Conservation (phyloP, 2,329 filamentous ascomycete species). For the Scleromitrula shiraiana region DNA sequence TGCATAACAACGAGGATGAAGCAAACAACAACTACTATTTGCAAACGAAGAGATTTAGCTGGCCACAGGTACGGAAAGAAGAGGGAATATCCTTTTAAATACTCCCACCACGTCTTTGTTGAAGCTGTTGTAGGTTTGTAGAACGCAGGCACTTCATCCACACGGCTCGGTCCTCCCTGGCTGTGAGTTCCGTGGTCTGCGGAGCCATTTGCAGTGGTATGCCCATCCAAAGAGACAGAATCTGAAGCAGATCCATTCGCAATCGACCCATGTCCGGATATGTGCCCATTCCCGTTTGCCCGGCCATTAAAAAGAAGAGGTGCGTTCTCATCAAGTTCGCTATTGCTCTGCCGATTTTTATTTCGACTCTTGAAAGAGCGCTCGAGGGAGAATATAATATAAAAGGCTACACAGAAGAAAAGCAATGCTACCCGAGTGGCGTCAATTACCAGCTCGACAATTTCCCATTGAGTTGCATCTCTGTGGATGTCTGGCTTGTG, state of each 20-base stretch:
- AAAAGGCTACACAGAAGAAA: conserved; percentile 44
- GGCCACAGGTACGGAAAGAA: conserved; percentile 99
- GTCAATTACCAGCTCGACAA: conserved; percentile 58
- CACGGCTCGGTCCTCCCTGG: conserved; percentile 35
- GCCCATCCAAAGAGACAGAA: conserved; percentile 23
- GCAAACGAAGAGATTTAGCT: conserved; percentile 65
- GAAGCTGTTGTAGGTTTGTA: conserved; percentile 82
- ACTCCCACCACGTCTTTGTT: conserved; percentile 92
- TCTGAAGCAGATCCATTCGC: conserved; percentile 13
- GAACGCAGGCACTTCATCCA: conserved; percentile 65
- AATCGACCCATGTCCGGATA: conserved; percentile 34
- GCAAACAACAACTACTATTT: conserved; percentile 73
- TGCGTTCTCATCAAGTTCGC: conserved; percentile 44
- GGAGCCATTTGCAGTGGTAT: conserved; percentile 13
- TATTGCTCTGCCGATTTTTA: conserved; percentile 5
- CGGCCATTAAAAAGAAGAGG: conserved; percentile 48
- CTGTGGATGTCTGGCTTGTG: conserved; percentile 34
- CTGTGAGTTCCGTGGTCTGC: conserved; percentile 39
- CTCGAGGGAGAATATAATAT: conserved; percentile 42
- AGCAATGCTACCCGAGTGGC: conserved; percentile 62
- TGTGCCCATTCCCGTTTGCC: conserved; percentile 26
- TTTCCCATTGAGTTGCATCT: conserved; percentile 45
- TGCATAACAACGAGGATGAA: conserved; percentile 74
- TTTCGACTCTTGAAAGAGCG: conserved; percentile 18
- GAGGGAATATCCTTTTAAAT: conserved; percentile 80